Evolutionary conservation across 352 stramenopile genomes (phyloP), one percentile per base, ranked within the genome.

Genomic region (Plasmopara muralis): DNA sequence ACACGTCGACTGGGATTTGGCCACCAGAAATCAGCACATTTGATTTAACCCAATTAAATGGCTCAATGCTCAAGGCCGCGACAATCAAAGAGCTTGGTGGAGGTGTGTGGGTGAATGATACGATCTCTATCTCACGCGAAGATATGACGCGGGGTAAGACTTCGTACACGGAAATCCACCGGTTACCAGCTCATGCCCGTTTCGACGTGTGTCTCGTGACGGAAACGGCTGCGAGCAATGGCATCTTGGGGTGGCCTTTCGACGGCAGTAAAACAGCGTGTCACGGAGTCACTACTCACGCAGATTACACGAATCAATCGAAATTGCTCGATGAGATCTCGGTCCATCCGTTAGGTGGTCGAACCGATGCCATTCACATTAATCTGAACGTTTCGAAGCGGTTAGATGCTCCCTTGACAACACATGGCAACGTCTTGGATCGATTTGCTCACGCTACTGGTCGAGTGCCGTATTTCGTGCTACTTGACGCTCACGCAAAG

Each of bases 221-320:
- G 46, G 83, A 93, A 47, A 93, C 80, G 6, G 68, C 74, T 5
- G 73, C 60, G 6, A 89, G 77, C 43, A 67, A 79, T 4, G 83
- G 80, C 6, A 67, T 93, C 20, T 83, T 93, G 46, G 63, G 67
- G 8, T 82, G 73, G 66, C 60, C 60, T 10, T 46, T 28, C 9
- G 44, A 60, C 6, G 61, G 51, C n/a, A 66, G 53, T 33, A 33
- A 46, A 2, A 46, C 52, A 3, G 60, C 60, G 0, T 93, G 83
- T 25, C 64, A 77, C 31, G 63, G 60, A 9, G 62, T 90, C 41
- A 46, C 50, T 18, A 93, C 83, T 0, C 75, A 89, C 56, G 79
- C 78, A 0, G 80, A 93, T 42, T 93, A 89, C 58, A 77, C 76
- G 5, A 93, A 90, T 41, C 76, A 88, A 41, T 89, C 83, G 0